These are phyloP conservation scores for Helotiales sp. DNA, from an alignment of 2,329 filamentous ascomycete genomes.

Conservation along the genomic window DNA sequence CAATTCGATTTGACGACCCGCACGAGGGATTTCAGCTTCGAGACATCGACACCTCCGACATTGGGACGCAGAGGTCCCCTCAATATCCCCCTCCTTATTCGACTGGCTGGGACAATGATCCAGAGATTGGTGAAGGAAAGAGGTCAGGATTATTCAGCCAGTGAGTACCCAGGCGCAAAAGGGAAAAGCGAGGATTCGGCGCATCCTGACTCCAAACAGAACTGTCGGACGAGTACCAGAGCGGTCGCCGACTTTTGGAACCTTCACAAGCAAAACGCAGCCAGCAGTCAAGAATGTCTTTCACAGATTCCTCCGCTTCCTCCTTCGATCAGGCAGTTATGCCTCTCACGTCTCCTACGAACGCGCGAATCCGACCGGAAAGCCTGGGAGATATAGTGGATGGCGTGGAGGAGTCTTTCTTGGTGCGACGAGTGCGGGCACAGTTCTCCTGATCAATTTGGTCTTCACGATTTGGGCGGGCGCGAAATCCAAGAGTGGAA, in stretches of 20 bases:
- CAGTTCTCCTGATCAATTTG: conserved; percentile 27
- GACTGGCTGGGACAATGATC: conserved; percentile 11
- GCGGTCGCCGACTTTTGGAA: background rate
- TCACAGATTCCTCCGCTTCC: conserved; percentile 22
- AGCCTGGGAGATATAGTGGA: conserved; percentile 16
- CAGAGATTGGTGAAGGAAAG: conserved; percentile 2
- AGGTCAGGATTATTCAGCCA: background rate
- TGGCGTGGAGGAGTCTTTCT: conserved; percentile 29
- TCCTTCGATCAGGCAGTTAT: conserved; percentile 30
- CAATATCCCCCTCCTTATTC: conserved; percentile 12
- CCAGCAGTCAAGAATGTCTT: conserved; percentile 16
- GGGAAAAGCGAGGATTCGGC: background rate
- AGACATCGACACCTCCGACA: conserved; percentile 12
- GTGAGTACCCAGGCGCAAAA: background rate
- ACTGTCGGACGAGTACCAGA: background rate
- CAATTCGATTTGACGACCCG: background rate
- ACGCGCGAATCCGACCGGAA: background rate
- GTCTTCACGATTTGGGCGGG: conserved; percentile 32
- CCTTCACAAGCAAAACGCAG: background rate
- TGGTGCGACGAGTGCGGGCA: conserved; percentile 17
- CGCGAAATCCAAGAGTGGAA: conserved; percentile 17
- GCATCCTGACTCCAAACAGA: conserved; percentile 8
- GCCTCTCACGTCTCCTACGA: conserved; percentile 28
- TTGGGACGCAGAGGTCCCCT: conserved; percentile 6
- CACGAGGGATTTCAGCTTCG: conserved; percentile 14